These are phyloP conservation scores for Penicillium brasilianum DNA, from an alignment of 2,329 filamentous ascomycete genomes.

Conservation along the genomic window DNA sequence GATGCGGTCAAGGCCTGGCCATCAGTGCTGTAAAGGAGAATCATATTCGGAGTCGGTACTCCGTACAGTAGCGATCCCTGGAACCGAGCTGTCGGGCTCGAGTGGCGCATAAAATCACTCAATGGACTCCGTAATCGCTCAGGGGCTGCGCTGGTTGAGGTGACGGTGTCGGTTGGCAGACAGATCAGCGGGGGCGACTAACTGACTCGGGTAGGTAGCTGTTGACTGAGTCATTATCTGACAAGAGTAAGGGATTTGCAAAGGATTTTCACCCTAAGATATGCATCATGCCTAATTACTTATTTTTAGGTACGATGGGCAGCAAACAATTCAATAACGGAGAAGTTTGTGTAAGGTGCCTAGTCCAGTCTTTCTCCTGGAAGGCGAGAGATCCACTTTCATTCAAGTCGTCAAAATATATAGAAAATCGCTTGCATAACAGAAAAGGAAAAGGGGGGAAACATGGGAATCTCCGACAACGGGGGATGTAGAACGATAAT, in stretches of 20 bases:
- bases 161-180: background rate
- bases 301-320: no score
- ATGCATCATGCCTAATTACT: no score
- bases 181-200: background rate
- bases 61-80: background rate
- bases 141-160: background rate
- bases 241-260: background rate
- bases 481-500: slow-evolving; percentile 1
- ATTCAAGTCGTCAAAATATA: slow-evolving; percentile 12
- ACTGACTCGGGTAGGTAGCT: background rate
- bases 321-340: background rate
- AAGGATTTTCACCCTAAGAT: no score
- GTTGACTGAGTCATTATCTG: background rate
- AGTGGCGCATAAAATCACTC: background rate
- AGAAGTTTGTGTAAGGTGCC: background rate
- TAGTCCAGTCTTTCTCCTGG: background rate
- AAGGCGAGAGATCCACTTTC: background rate
- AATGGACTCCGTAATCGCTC: background rate
- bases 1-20: background rate
- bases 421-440: slow-evolving; percentile 21
- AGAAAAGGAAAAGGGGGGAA: slow-evolving; percentile 7
- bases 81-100: background rate
- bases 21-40: background rate
- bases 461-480: slow-evolving; percentile 29
- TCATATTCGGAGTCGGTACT: no score